These are phyloP conservation scores for Cryptosporidium bovis DNA, from an alignment of 169 alveolate genomes.

Conservation along the genomic window DNA sequence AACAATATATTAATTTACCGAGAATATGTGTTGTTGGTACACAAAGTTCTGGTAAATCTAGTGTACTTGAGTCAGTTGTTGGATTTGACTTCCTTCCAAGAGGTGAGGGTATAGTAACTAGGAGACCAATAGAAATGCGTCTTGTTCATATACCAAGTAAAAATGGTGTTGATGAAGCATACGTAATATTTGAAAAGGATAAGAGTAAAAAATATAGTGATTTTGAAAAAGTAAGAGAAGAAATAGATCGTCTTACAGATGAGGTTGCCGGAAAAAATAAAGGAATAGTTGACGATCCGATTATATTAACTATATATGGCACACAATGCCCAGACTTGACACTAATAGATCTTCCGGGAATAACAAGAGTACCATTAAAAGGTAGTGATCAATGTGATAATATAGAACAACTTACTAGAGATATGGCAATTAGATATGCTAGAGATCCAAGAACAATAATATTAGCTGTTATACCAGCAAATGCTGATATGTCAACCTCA, in stretches of 20 bases:
- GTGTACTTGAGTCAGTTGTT: conserved; percentile 96
- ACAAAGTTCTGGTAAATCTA: conserved; percentile 90
- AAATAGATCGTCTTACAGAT: conserved; percentile 90
- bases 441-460: conserved; percentile 96
- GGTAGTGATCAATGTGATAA: conserved; percentile 96
- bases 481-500: conserved; percentile 96
- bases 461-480: conserved; percentile 97
- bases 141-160: conserved; percentile 88
- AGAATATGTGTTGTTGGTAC: conserved; percentile 89
- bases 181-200: conserved; percentile 83
- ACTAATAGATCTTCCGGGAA: conserved; percentile 99
- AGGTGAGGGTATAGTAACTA: conserved; percentile 98
- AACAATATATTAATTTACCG: conserved; percentile 91
- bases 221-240: conserved; percentile 91
- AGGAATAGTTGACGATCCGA: conserved; percentile 97
- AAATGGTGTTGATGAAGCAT: conserved; percentile 79
- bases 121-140: conserved; percentile 97
- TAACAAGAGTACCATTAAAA: conserved; percentile 95
- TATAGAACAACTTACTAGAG: conserved; percentile 94
- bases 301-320: conserved; percentile 94
- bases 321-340: conserved; percentile 97
- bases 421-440: conserved; percentile 92
- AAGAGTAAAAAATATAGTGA: conserved; percentile 86
- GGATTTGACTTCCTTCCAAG: conserved; percentile 98
- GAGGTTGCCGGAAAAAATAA: conserved; percentile 92